These are phyloP conservation scores for Colletotrichum falcatum DNA, from an alignment of 2,329 filamentous ascomycete genomes.

Conservation along the genomic window DNA sequence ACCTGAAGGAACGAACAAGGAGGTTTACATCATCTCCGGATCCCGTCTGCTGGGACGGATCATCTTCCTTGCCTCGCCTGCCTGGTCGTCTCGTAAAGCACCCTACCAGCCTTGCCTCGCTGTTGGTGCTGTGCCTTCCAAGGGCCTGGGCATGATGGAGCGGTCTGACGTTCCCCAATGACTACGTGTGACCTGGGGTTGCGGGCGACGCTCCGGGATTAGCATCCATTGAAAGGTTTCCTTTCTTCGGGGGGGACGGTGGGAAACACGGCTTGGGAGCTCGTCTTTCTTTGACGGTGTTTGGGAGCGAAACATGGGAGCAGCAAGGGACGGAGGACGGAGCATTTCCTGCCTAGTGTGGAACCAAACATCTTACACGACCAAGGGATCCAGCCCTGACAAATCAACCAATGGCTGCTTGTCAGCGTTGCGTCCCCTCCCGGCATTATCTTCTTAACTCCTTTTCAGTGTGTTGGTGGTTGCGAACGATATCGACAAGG, in stretches of 20 bases:
- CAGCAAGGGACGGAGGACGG: constrained; percentile 27
- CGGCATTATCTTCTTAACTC: background rate
- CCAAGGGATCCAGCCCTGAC: background rate
- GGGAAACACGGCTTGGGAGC: constrained; percentile 1
- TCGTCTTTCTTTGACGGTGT: background rate
- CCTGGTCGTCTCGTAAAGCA: background rate
- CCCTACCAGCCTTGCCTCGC: background rate
- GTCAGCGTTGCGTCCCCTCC: background rate
- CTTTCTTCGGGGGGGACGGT: background rate
- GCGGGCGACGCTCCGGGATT: constrained; percentile 18
- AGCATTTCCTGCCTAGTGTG: constrained; percentile 12
- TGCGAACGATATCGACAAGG: background rate
- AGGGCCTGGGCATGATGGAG: background rate
- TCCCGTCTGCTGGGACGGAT: constrained; percentile 7
- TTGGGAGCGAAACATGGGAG: constrained; percentile 21
- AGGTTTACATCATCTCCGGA: constrained; percentile 5
- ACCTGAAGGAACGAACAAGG: constrained; percentile 4
- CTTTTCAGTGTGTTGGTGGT: constrained; percentile 7
- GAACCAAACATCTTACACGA: background rate
- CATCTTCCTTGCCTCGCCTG: background rate
- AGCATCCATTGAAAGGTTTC: background rate
- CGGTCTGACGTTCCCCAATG: background rate
- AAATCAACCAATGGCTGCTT: background rate
- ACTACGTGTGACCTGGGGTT: background rate
- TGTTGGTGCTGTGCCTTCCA: background rate